Conservation (phyloP, 306 rosid species). For the Lathyrus oleraceus region DNA sequence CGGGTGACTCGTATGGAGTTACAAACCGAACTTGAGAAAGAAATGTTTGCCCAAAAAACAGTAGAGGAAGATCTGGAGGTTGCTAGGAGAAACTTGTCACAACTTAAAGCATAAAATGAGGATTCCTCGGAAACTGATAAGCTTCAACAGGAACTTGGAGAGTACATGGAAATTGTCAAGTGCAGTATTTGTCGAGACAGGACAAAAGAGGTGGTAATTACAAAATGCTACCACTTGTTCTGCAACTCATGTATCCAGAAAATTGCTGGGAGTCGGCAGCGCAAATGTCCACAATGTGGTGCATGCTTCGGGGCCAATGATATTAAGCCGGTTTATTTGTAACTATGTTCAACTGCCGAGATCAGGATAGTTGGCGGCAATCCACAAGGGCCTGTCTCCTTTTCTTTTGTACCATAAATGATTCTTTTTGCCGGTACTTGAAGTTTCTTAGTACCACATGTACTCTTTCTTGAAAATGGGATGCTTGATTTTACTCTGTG, state of each 20-base stretch:
- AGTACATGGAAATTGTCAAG: conserved; percentile 80
- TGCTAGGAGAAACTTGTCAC: no score
- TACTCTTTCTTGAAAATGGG: conserved; percentile 28
- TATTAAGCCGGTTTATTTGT: conserved; percentile 85
- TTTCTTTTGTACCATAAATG: conserved; percentile 41
- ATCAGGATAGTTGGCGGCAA: conserved; percentile 45
- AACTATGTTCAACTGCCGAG: conserved; percentile 46
- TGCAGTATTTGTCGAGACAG: conserved; percentile 86
- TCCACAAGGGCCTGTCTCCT: conserved; percentile 34
- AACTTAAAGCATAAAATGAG: conserved; percentile 53
- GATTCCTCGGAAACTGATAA: conserved; percentile 69
- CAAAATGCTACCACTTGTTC: conserved; percentile 98
- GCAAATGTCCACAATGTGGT: conserved; percentile 86
- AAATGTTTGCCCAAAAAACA: conserved; percentile 79
- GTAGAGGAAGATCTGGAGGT: conserved; percentile 11
- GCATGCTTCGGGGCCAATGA: conserved; percentile 92
- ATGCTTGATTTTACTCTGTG: conserved; percentile 24
- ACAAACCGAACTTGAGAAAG: conserved; percentile 77
- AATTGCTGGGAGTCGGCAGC: conserved; percentile 74
- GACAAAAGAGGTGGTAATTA: conserved; percentile 94
- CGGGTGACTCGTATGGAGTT: conserved; percentile 58
- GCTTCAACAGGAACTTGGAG: conserved; percentile 84
- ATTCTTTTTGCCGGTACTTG: conserved; percentile 45
- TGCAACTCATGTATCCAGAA: conserved; percentile 82
- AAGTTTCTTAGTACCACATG: conserved; percentile 32